Conservation (phyloP, 2,329 filamentous ascomycete genomes). For the Aspergillus candidus region DNA sequence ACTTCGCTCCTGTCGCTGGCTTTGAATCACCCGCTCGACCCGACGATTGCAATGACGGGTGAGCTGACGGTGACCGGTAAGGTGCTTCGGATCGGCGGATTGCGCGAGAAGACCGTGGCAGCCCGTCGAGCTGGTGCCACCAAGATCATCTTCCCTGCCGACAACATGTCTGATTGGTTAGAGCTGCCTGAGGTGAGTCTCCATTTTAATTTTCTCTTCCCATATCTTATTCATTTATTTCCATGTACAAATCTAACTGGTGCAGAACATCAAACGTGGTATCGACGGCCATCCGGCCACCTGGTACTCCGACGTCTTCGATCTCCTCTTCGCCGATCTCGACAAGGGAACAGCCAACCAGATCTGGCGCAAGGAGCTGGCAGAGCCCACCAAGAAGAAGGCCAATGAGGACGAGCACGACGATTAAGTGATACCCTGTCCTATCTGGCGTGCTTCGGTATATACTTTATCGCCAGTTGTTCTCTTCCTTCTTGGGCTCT, state of each 20-base stretch:
- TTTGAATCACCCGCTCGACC: conserved; percentile 68
- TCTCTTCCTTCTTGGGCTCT: conserved; percentile 6
- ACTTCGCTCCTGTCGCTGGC: conserved; percentile 82
- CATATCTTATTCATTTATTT: conserved; percentile 1
- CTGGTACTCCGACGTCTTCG: conserved; percentile 93
- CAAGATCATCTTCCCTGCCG: conserved; percentile 88
- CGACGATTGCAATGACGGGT: conserved; percentile 94
- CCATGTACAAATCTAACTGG: conserved; percentile 10
- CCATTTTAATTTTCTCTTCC: conserved; percentile 1
- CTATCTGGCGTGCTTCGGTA: conserved; percentile 11
- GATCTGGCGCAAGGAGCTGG: conserved; percentile 61
- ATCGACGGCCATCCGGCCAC: conserved; percentile 84
- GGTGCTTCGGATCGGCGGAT: conserved; percentile 85
- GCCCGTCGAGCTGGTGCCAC: conserved; percentile 86
- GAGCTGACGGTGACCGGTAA: conserved; percentile 96
- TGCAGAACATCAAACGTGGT: conserved; percentile 93
- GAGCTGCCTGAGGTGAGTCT: conserved; percentile 85
- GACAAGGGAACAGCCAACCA: conserved; percentile 67
- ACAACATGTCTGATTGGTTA: conserved; percentile 95
- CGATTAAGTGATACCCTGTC: conserved; percentile 11
- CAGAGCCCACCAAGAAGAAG: conserved; percentile 51
- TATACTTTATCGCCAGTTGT: conserved; percentile 12
- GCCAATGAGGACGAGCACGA: conserved; percentile 22
- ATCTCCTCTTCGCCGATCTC: conserved; percentile 78
- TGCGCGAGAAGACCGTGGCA: conserved; percentile 95